Percentiles rank a stretch among this genome's conserved stretches.
Evolutionary conservation across 1,284 basidiomycete species (phyloP).

Genomic region (Boletus sp.): DNA sequence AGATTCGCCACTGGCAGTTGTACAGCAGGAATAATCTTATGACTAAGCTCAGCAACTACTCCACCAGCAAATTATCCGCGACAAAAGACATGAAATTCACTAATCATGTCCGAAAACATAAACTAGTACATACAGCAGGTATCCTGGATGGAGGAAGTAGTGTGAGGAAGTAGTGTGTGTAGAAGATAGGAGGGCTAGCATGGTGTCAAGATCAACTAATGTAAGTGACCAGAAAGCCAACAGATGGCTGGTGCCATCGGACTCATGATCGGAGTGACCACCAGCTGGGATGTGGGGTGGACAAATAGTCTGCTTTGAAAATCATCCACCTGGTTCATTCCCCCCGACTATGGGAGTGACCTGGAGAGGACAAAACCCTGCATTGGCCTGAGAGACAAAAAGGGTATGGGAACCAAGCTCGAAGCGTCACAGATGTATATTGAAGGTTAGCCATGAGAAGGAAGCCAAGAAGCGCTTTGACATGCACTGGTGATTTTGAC

Average conservation of each 20-base stretch:
- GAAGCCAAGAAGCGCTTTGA: constrained; percentile 15
- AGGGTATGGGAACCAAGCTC: neutral
- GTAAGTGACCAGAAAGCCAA: neutral
- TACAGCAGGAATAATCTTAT: constrained; percentile 10
- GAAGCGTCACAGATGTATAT: neutral
- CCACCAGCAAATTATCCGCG: neutral
- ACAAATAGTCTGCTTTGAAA: neutral
- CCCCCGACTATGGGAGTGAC: neutral
- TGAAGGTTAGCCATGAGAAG: constrained; percentile 17
- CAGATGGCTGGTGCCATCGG: neutral
- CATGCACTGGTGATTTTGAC: constrained; percentile 19
- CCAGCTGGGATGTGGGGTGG: neutral
- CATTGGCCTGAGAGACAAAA: neutral
- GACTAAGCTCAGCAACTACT: constrained; percentile 26
- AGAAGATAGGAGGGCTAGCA: neutral
- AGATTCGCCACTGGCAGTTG: neutral
- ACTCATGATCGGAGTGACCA: no score
- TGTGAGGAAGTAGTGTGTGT: neutral
- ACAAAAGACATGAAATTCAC: neutral
- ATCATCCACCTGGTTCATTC: neutral
- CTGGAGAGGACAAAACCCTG: neutral
- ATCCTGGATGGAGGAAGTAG: neutral
- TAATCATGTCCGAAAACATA: neutral
- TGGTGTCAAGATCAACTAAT: neutral
- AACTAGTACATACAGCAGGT: neutral